Evolutionary conservation across 306 rosid genomes (phyloP).

Genomic region (Trifolium fragiferum): DNA sequence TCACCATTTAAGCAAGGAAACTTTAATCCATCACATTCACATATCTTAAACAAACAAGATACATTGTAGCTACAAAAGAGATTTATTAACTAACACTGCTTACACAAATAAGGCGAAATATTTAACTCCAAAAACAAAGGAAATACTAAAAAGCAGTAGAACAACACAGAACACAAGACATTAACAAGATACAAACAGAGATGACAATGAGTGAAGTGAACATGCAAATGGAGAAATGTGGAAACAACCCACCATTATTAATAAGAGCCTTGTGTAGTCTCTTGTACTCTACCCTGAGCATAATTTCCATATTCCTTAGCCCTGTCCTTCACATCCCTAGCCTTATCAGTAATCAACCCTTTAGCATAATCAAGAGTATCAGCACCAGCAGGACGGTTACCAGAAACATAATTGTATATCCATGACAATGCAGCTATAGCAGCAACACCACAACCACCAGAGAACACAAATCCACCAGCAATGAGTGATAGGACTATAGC

Average conservation of each 20-base stretch:
- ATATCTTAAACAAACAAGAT: slow-evolving; percentile 11
- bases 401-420: slow-evolving; percentile 54
- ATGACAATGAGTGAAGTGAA: slow-evolving; percentile 1
- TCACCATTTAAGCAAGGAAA: background rate
- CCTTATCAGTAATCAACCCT: slow-evolving; percentile 48
- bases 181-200: slow-evolving; percentile 41
- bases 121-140: slow-evolving; percentile 27
- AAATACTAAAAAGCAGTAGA: slow-evolving; percentile 18
- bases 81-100: slow-evolving; percentile 39
- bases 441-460: slow-evolving; percentile 58
- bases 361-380: slow-evolving; percentile 55
- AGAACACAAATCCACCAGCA: slow-evolving; percentile 54
- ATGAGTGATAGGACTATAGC: slow-evolving; percentile 43
- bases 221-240: slow-evolving; percentile 38
- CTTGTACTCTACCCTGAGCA: slow-evolving; percentile 45
- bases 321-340: slow-evolving; percentile 55
- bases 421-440: slow-evolving; percentile 62
- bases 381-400: slow-evolving; percentile 49
- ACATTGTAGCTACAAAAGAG: slow-evolving; percentile 29
- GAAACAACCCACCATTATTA: slow-evolving; percentile 5
- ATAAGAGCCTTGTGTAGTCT: slow-evolving; percentile 41
- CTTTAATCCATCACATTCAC: slow-evolving; percentile 4
- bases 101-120: slow-evolving; percentile 37
- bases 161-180: slow-evolving; percentile 38
- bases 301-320: slow-evolving; percentile 48